Conservation (phyloP, 192 early-diverging fungal genomes). For the Podochytrium sp. region DNA sequence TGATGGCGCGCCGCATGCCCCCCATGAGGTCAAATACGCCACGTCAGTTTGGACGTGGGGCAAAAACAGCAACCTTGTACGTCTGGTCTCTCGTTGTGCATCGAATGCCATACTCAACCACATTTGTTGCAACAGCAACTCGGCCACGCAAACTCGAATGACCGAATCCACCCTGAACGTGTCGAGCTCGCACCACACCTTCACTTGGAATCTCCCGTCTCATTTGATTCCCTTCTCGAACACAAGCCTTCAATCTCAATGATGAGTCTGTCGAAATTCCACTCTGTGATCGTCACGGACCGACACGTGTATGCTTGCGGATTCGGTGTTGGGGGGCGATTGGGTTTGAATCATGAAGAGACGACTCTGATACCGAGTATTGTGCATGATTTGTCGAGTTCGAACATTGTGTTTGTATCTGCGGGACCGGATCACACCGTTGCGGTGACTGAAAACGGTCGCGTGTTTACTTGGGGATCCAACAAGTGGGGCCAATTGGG, state of each 20-base stretch:
- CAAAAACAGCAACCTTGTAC: conserved; percentile 62
- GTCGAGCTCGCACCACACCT: conserved; percentile 49
- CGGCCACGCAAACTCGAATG: conserved; percentile 68
- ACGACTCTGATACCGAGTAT: conserved; percentile 58
- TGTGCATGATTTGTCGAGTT: conserved; percentile 46
- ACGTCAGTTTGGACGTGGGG: conserved; percentile 76
- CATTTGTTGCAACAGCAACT: conserved; percentile 36
- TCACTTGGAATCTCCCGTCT: conserved; percentile 25
- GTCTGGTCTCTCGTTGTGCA: conserved; percentile 9
- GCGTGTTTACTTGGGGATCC: conserved; percentile 68
- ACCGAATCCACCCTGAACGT: conserved; percentile 65
- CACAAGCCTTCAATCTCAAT: conserved; percentile 39
- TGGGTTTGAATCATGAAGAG: conserved; percentile 66
- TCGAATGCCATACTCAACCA: not conserved
- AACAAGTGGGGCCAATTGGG: conserved; percentile 72
- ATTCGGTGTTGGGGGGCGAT: conserved; percentile 69
- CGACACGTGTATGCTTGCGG: conserved; percentile 55
- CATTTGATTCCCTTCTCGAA: conserved; percentile 29
- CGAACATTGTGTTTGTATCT: conserved; percentile 37
- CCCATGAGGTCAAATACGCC: conserved; percentile 25
- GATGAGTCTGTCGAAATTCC: conserved; percentile 71
- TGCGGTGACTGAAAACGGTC: conserved; percentile 57
- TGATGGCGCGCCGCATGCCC: conserved; percentile 24
- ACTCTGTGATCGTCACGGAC: conserved; percentile 59
- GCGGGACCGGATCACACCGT: conserved; percentile 75